phyloP scores from a whole-genome alignment of 768 basidiomycete genomes.

The Boletus vermiculosoides region DNA sequence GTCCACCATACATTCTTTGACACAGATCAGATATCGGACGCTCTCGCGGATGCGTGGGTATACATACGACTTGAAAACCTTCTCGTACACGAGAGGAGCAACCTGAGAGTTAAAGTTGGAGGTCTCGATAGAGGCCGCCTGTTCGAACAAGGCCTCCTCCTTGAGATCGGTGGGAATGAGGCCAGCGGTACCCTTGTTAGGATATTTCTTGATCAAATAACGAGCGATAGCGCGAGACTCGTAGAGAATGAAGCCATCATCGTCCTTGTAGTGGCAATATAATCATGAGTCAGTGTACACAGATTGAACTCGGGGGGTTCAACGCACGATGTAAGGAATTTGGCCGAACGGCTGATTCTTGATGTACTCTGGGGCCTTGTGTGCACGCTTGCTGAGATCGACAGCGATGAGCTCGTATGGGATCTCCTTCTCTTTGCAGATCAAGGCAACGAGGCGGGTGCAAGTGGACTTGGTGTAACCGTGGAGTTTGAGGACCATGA shows the following conservation, averaged over 20 bases:
- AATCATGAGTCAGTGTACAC: neutral
- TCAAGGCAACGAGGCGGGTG: slow-evolving; percentile 49
- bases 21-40: neutral
- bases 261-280: slow-evolving; percentile 37
- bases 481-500: slow-evolving; percentile 39
- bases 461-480: slow-evolving; percentile 41
- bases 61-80: slow-evolving; percentile 50
- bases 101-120: slow-evolving; percentile 49
- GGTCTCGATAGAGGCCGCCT: slow-evolving; percentile 45
- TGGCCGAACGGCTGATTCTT: slow-evolving; percentile 59
- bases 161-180: slow-evolving; percentile 48
- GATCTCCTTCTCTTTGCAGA: slow-evolving; percentile 55
- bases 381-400: slow-evolving; percentile 42
- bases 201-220: slow-evolving; percentile 57
- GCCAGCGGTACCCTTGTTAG: slow-evolving; percentile 43
- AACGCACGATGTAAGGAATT: slow-evolving; percentile 43
- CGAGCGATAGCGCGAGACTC: slow-evolving; percentile 61
- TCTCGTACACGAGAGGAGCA: slow-evolving; percentile 43
- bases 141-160: slow-evolving; percentile 33
- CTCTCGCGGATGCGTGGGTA: neutral
- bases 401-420: slow-evolving; percentile 51
- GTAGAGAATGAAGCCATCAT: slow-evolving; percentile 62
- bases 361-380: slow-evolving; percentile 45
- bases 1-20: slow-evolving; percentile 17
- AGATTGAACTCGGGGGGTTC: neutral